Evolutionary conservation across 2,329 filamentous ascomycete species (phyloP).

Genomic region (Gremmenia infestans): DNA sequence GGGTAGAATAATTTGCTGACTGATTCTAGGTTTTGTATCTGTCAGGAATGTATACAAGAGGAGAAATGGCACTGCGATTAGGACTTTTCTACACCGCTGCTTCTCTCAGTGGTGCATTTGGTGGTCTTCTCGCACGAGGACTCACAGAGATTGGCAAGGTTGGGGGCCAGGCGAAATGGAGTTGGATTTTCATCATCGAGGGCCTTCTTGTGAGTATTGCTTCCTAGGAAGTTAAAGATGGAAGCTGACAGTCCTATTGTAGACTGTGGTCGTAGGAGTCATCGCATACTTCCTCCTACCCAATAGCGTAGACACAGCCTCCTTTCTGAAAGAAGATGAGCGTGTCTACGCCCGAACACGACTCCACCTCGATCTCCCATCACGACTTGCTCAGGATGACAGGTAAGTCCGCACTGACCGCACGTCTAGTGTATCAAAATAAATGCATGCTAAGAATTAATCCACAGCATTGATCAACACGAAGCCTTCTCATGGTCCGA

Average conservation of each 20-base stretch:
- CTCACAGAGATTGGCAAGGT: conserved; percentile 53
- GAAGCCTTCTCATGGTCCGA: conserved; percentile 53
- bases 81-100: conserved; percentile 65
- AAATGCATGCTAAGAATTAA: not conserved
- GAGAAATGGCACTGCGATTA: conserved; percentile 47
- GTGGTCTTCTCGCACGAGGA: conserved; percentile 55
- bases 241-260: conserved; percentile 9
- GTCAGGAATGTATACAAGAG: conserved; percentile 54
- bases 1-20: conserved; percentile 4
- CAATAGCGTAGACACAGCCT: conserved; percentile 48
- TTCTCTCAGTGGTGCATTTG: conserved; percentile 54
- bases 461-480: conserved; percentile 11
- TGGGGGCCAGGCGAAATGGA: conserved; percentile 43
- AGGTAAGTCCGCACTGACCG: not conserved
- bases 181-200: conserved; percentile 50
- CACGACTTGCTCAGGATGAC: conserved; percentile 18
- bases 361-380: conserved; percentile 23
- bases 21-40: conserved; percentile 53
- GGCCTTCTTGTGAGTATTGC: conserved; percentile 41
- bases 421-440: not conserved
- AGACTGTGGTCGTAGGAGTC: conserved; percentile 51
- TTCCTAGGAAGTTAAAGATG: conserved; percentile 15
- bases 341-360: conserved; percentile 31
- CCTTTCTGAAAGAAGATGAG: conserved; percentile 49
- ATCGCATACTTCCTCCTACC: conserved; percentile 51